phyloP scores from a whole-genome alignment of 176 grass and related monocot species.

The Bromus sterilis region DNA sequence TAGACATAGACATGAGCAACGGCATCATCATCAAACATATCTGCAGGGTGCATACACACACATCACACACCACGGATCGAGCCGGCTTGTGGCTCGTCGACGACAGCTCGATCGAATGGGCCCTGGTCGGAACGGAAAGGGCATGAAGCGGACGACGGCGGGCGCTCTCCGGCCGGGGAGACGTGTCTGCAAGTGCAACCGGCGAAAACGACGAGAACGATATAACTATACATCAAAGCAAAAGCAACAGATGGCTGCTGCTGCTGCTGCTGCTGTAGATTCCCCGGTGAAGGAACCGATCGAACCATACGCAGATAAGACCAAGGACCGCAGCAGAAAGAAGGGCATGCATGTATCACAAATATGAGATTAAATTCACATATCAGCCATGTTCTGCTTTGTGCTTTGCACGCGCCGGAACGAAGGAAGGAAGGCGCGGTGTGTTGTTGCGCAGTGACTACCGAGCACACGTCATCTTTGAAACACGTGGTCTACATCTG shows the following conservation, averaged over 20 bases:
- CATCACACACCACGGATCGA: neutral
- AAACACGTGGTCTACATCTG: neutral
- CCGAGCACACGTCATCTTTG: neutral
- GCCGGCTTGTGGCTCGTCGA: neutral
- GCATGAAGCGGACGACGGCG: neutral
- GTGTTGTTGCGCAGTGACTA: neutral
- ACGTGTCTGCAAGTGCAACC: conserved; percentile 7
- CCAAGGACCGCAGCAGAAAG: neutral
- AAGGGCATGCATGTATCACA: neutral
- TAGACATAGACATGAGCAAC: too few relatives aligned
- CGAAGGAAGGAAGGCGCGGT: neutral
- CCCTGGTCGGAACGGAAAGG: neutral
- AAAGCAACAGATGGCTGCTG: neutral
- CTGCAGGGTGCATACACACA: neutral
- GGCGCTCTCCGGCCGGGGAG: neutral
- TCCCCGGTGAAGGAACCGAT: neutral
- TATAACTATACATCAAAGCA: neutral
- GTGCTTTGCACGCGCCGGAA: neutral
- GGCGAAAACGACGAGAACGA: conserved; percentile 21
- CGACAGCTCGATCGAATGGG: neutral
- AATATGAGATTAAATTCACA: too few relatives aligned
- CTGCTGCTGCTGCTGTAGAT: neutral
- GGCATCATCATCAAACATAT: neutral
- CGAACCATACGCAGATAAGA: neutral
- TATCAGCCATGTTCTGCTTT: neutral